phyloP scores from a whole-genome alignment of 257 asterid species.

The Coffea eugenioides region DNA sequence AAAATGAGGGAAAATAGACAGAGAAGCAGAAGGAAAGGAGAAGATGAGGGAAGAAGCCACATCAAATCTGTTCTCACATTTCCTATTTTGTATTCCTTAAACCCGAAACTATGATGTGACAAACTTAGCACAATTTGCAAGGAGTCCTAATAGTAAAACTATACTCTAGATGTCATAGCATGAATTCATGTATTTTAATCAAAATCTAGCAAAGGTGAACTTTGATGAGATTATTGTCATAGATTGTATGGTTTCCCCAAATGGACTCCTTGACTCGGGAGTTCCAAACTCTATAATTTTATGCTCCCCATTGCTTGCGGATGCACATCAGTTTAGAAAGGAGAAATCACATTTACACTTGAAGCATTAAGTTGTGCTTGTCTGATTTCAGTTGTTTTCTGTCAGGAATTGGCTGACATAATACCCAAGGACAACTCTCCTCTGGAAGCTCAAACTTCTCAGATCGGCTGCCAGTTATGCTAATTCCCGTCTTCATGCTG shows the following conservation, averaged over 20 bases:
- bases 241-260: background rate
- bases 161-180: background rate
- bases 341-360: too few relatives aligned
- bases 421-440: slow-evolving; percentile 77
- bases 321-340: background rate
- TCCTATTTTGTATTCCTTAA: background rate
- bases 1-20: background rate
- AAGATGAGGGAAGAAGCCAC: background rate
- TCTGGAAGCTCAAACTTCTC: slow-evolving; percentile 91
- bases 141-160: background rate
- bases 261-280: background rate
- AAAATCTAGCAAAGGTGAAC: background rate
- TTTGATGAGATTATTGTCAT: too few relatives aligned
- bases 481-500: slow-evolving; percentile 92
- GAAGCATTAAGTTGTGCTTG: background rate
- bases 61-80: background rate
- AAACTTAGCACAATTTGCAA: background rate
- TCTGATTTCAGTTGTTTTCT: slow-evolving; percentile 7
- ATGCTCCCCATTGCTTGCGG: background rate
- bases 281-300: background rate
- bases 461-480: slow-evolving; percentile 78
- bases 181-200: background rate
- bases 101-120: background rate
- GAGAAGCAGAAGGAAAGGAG: background rate
- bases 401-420: slow-evolving; percentile 68